Evolutionary conservation across 208 protist genomes (phyloP), one percentile per base, ranked within the genome.

Genomic region (Trypanosoma caninum): DNA sequence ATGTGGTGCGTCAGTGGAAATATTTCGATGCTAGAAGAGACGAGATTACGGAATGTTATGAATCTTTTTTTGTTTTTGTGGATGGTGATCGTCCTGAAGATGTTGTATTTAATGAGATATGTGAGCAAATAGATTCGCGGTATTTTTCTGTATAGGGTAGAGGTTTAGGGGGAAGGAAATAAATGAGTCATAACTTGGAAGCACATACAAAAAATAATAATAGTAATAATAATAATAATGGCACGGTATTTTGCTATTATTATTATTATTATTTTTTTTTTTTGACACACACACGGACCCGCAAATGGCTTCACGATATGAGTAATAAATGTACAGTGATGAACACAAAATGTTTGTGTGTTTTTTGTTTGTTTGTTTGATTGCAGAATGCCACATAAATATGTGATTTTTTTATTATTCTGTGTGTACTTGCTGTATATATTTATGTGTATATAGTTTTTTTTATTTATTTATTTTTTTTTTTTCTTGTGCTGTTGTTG

Each of bases 31-130:
- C 78, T 11, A 69, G 76, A 27, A 66, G 52, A n/a, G 55, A 78
- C 38, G 79, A 90, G 52, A 40, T 90, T 7, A 56, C 76, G 6
- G 73, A 79, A 13, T 84, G 73, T 71, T 90, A 87, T 67, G 48
- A 64, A 9, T 57, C 70, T 16, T 75, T 84, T 55, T 76, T 65
- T 48, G 76, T 87, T n/a, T 56, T 69, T 31, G 75, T 90, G 27
- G 68, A 85, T 33, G 79, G 70, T 22, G 56, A 53, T 50, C 44
- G 65, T 3, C 27, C 58, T 35, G 30, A 62, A 18, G 74, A 84
- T 33, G 60, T 14, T 4, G 78, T 89, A 6, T 73, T 69, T 52
- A 35, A 48, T 9, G 82, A 89, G 14, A 72, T 89, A 6, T 72
- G 59, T 35, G 75, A 78, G 34, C 82, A 89, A 47, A 50, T 84